Conservation (phyloP, 768 basidiomycete genomes). For the Fibroporia radiculosa region DNA sequence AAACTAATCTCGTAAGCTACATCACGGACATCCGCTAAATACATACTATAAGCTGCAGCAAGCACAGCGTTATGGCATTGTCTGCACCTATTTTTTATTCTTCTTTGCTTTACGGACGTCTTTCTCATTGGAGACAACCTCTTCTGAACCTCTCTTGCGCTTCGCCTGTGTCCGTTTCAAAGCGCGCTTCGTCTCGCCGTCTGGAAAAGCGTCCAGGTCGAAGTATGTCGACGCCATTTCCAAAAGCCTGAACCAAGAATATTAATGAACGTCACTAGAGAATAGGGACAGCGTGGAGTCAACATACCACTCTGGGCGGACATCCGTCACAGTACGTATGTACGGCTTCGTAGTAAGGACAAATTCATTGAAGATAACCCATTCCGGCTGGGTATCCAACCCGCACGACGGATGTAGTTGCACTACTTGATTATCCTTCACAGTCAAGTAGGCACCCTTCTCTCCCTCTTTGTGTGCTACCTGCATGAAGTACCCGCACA, state of each 20-base stretch:
- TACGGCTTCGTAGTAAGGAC: constrained; percentile 84
- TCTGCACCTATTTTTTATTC: too few relatives aligned
- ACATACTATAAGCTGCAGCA: too few relatives aligned
- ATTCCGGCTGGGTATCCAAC: constrained; percentile 80
- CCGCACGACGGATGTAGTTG: constrained; percentile 83
- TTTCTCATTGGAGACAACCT: too few relatives aligned
- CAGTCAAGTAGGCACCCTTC: constrained; percentile 68
- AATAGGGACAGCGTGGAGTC: background rate
- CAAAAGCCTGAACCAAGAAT: constrained; percentile 39
- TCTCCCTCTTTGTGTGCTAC: constrained; percentile 92
- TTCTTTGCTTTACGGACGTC: too few relatives aligned
- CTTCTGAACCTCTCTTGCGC: too few relatives aligned
- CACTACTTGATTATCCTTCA: constrained; percentile 81
- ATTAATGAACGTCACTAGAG: background rate
- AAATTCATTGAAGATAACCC: constrained; percentile 93
- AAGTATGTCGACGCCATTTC: constrained; percentile 32
- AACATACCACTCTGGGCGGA: constrained; percentile 74
- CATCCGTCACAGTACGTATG: constrained; percentile 87
- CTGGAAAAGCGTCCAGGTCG: constrained; percentile 12
- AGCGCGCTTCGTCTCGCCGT: constrained; percentile 19
- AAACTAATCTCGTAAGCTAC: too few relatives aligned
- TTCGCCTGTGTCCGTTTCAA: constrained; percentile 16
- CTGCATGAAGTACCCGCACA: constrained; percentile 98
- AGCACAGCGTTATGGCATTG: too few relatives aligned
- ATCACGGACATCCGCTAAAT: too few relatives aligned